phyloP scores from a whole-genome alignment of 352 stramenopile species.

The Globisporangium nodosum region DNA sequence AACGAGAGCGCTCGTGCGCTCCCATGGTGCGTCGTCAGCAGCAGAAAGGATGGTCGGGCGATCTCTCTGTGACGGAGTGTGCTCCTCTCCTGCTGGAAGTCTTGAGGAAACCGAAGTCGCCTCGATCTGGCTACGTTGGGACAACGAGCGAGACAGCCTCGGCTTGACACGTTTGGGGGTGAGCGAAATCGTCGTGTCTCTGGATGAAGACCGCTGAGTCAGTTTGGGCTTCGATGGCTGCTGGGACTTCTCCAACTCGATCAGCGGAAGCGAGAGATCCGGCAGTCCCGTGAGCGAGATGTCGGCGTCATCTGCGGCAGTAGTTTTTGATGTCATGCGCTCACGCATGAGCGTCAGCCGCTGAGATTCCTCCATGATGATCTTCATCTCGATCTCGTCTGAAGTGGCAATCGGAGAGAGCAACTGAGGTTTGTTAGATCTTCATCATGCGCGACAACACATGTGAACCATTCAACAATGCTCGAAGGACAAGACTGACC shows the following conservation, averaged over 20 bases:
- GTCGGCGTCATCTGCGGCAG: conserved; percentile 26
- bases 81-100: background rate
- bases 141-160: conserved; percentile 32
- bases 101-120: background rate
- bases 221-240: conserved; percentile 12
- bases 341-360: conserved; percentile 38
- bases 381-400: conserved; percentile 80
- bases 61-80: background rate
- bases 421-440: background rate
- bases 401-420: background rate
- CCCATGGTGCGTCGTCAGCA: background rate
- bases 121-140: conserved; percentile 16
- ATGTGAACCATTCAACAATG: background rate
- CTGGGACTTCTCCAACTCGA: background rate
- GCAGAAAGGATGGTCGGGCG: background rate
- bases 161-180: conserved; percentile 15
- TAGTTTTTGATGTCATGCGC: conserved; percentile 6
- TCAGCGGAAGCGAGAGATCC: conserved; percentile 29
- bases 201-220: conserved; percentile 33
- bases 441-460: background rate
- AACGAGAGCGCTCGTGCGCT: background rate
- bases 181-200: conserved; percentile 16
- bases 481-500: conserved; percentile 23
- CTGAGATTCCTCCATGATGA: conserved; percentile 61
- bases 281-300: conserved; percentile 50